Evolutionary conservation across 2,329 filamentous ascomycete genomes (phyloP).

Genomic region (Beauveria australis): DNA sequence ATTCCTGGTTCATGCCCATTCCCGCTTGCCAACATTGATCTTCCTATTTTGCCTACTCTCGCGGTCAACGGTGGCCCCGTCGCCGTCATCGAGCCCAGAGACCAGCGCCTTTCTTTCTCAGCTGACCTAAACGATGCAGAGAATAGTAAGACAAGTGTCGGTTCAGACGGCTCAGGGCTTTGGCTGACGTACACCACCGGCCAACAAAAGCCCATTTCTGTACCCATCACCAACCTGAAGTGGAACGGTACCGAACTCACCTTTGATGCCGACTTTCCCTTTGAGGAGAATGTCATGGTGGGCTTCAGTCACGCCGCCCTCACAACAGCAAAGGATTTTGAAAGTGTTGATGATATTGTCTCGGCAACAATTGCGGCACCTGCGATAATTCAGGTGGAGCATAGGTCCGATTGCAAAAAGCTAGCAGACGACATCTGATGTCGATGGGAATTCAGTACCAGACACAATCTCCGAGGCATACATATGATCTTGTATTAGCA

Average conservation of each 20-base stretch:
- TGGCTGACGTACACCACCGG: conserved; percentile 23
- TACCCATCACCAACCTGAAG: conserved; percentile 17
- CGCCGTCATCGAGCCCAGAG: conserved; percentile 30
- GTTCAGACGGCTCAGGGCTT: not conserved
- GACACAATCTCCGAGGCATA: no score
- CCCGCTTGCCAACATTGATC: conserved; percentile 38
- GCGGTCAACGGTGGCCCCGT: conserved; percentile 22
- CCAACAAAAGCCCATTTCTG: conserved; percentile 21
- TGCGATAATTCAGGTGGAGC: conserved; percentile 24
- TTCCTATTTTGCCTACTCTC: conserved; percentile 50
- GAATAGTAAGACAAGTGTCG: not conserved
- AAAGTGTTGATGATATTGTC: conserved; percentile 16
- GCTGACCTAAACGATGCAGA: conserved; percentile 1
- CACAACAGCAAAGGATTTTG: conserved; percentile 19
- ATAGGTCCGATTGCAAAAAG: conserved; percentile 1
- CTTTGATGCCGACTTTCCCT: conserved; percentile 21
- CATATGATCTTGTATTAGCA: no score
- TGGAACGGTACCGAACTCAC: conserved; percentile 17
- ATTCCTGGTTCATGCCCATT: conserved; percentile 52
- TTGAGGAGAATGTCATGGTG: conserved; percentile 16
- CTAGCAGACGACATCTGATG: not conserved
- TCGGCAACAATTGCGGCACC: conserved; percentile 22
- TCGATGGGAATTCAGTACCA: not conserved
- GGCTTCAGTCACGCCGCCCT: conserved; percentile 24
- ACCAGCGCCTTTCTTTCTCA: conserved; percentile 45